A percentile compares a stretch with the other conserved stretches of the same genome.
Evolutionary conservation across 352 stramenopile genomes (phyloP).

Genomic region (Phytopythium montanum): DNA sequence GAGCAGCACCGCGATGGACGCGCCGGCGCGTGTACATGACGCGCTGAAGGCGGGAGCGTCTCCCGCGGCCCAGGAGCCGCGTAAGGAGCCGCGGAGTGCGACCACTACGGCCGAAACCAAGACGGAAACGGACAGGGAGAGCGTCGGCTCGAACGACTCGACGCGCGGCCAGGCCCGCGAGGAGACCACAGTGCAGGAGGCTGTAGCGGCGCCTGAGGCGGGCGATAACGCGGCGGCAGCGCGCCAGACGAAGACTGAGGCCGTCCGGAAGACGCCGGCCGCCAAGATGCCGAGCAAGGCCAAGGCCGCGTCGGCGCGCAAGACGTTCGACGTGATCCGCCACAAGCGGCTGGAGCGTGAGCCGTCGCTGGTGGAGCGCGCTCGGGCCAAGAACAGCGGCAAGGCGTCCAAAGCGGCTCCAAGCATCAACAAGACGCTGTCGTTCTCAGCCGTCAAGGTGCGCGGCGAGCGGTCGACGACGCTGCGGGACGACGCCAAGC

Average conservation of each 20-base stretch:
- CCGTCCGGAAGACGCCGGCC: conserved; percentile 2
- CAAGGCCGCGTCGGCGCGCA: conserved; percentile 5
- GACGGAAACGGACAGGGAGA: conserved; percentile 9
- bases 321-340: conserved; percentile 5
- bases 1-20: not conserved
- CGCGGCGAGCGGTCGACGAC: conserved; percentile 7
- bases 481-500: not conserved
- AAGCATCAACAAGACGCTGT: conserved; percentile 4
- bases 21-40: not conserved
- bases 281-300: conserved; percentile 11
- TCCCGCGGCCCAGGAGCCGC: not conserved
- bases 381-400: not conserved
- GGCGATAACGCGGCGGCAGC: not conserved
- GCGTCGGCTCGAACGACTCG: conserved; percentile 7
- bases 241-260: not conserved
- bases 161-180: not conserved
- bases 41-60: not conserved
- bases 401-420: not conserved
- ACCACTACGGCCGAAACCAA: not conserved
- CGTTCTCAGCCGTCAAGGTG: conserved; percentile 9
- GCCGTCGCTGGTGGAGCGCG: not conserved
- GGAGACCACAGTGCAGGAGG: not conserved
- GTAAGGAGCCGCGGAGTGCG: not conserved
- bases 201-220: not conserved
- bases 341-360: conserved; percentile 2